Conservation (phyloP, 768 basidiomycete genomes). For the Heimioporus sp. region DNA sequence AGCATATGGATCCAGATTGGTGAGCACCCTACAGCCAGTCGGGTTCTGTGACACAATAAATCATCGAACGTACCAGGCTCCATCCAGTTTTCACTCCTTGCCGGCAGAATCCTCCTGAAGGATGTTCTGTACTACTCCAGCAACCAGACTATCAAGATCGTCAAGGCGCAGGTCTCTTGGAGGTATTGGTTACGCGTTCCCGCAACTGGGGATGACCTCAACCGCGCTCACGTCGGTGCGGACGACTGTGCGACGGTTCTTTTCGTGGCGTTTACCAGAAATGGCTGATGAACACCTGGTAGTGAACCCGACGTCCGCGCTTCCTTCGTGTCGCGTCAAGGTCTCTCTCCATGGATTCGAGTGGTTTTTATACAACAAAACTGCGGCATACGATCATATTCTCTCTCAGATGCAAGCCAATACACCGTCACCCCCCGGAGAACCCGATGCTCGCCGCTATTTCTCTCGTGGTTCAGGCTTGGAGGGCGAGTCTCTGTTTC, state of each 20-base stretch:
- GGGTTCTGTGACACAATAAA: neutral
- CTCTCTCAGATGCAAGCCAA: conserved; percentile 65
- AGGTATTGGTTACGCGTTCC: conserved; percentile 90
- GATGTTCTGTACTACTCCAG: conserved; percentile 88
- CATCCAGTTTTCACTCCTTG: conserved; percentile 86
- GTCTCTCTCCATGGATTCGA: conserved; percentile 83
- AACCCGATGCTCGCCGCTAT: conserved; percentile 35
- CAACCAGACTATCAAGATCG: conserved; percentile 83
- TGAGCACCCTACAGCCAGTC: conserved; percentile 30
- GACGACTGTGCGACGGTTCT: conserved; percentile 49
- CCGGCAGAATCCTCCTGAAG: conserved; percentile 85
- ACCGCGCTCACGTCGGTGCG: conserved; percentile 41
- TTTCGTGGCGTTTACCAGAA: neutral
- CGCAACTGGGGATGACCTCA: conserved; percentile 69
- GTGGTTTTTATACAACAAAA: conserved; percentile 91
- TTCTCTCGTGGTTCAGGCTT: conserved; percentile 38
- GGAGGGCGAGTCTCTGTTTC: conserved; percentile 32
- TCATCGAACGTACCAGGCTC: conserved; percentile 52
- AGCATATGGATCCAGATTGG: conserved; percentile 86
- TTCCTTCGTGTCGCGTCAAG: conserved; percentile 76
- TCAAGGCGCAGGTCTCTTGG: conserved; percentile 88
- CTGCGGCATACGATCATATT: conserved; percentile 85
- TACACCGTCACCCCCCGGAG: conserved; percentile 7
- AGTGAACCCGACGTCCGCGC: conserved; percentile 36
- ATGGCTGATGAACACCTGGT: conserved; percentile 7